Evolutionary conservation across 805 yeast genomes (phyloP), one percentile per base, ranked within the genome.

Genomic region (Priceomyces castillae): DNA sequence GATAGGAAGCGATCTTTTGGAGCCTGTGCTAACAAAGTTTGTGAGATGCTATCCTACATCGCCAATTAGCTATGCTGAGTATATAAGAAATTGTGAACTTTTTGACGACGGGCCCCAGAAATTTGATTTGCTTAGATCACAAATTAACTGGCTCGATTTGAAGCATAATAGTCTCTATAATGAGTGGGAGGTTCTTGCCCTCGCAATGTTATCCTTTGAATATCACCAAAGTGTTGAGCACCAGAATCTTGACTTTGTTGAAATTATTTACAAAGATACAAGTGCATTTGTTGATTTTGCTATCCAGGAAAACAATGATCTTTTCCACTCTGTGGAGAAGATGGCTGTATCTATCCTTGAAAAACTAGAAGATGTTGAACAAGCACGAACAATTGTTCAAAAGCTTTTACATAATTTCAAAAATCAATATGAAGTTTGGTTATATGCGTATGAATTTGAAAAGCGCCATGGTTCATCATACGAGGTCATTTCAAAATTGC

Each of bases 341-440:
- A 46, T 69, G 7, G 53, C 70, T 5, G 62, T 75, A 2, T 54
- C 64, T 0, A 53, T 71, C 1, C 60, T 59, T 39, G 71, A 67
- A 23, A 46, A 50, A 2, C 31, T 62, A 4, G 68, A 56, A 1
- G 61, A 63, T 18, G 12, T 54, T 0, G 67, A 58, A 0, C 42
- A 43, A 14, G 74, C 74, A 0, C 44, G 63, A 18, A 39, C 42
- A 3, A 33, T 56, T 4, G 48, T 67, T 39, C 42, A 53, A 3
- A 34, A 34, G 17, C 40, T 73, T 23, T 43, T 71, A 1, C 47
- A 49, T 2, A 50, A 46, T 1, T 69, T 61, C 41, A 42, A 53
- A 0, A 41, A 50, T 2, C 75, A 77, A 50, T 57, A 68, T 22
- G 78, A 73, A 23, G 61, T 71, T 7, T 81, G 84, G 84, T 40